Evolutionary conservation across 2,329 filamentous ascomycete species (phyloP).

Genomic region (Sclerotinia trifoliorum): DNA sequence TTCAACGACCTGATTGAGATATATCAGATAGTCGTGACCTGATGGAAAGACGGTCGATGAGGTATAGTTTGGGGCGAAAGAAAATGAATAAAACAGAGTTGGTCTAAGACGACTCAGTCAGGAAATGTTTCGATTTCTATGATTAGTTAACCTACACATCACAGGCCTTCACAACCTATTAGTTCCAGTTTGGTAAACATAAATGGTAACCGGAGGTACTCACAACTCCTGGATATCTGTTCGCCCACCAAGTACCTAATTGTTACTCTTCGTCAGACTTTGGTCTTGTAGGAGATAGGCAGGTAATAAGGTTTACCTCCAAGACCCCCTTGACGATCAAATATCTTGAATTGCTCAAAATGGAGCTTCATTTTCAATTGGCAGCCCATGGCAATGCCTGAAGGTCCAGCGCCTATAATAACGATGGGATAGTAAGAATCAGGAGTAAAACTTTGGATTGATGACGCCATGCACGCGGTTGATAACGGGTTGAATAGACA

Average conservation of each 20-base stretch:
- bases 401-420: conserved; percentile 58
- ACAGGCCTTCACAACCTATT: background rate
- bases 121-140: background rate
- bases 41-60: background rate
- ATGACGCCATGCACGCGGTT: background rate
- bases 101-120: conserved; percentile 37
- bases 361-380: conserved; percentile 52
- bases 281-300: background rate
- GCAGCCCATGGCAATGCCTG: conserved; percentile 57
- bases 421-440: conserved; percentile 45
- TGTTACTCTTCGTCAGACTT: background rate
- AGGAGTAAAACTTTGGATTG: background rate
- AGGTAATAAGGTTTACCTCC: background rate
- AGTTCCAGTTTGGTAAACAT: background rate
- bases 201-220: background rate
- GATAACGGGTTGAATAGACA: background rate
- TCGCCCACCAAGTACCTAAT: background rate
- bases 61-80: conserved; percentile 55
- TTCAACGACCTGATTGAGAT: background rate
- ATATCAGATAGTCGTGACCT: background rate
- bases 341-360: conserved; percentile 51
- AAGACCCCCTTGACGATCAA: background rate
- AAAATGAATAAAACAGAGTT: conserved; percentile 56
- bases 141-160: background rate
- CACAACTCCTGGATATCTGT: background rate